Conservation (phyloP, 805 yeast species). For the Zygosaccharomyces bailii region DNA sequence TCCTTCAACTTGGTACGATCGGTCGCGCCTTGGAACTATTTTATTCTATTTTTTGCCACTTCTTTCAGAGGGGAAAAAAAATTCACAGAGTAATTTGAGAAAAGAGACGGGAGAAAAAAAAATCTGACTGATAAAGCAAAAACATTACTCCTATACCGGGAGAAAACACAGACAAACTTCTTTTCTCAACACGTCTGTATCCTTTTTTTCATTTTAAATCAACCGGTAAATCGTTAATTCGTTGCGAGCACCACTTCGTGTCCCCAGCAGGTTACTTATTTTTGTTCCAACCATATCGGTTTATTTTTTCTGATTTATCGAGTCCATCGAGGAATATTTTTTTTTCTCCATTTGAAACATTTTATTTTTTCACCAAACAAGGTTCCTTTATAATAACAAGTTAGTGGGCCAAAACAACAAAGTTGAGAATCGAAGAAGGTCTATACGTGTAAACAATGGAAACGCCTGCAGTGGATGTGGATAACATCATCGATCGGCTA, state of each 20-base stretch:
- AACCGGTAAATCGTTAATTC: background rate
- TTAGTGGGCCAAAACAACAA: background rate
- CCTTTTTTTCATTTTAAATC: background rate
- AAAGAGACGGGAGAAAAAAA: constrained; percentile 9
- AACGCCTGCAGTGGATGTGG: constrained; percentile 84
- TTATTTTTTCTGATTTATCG: background rate
- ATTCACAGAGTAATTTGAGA: constrained; percentile 7
- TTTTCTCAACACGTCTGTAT: background rate
- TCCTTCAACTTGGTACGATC: no score
- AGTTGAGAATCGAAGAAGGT: background rate
- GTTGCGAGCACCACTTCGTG: background rate
- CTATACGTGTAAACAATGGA: constrained; percentile 33
- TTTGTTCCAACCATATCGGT: background rate
- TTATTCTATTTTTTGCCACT: constrained; percentile 1
- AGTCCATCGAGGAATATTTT: constrained; percentile 1
- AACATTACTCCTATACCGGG: constrained; percentile 4
- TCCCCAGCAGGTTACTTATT: background rate
- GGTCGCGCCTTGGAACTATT: no score
- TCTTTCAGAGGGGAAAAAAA: background rate
- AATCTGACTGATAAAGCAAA: constrained; percentile 6
- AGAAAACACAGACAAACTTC: background rate
- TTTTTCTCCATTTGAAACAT: constrained; percentile 3
- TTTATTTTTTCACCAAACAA: constrained; percentile 5
- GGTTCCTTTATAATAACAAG: background rate
- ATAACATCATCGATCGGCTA: constrained; percentile 93